phyloP scores from a whole-genome alignment of 2,329 filamentous ascomycete genomes.

The Achaetomium macrosporum region DNA sequence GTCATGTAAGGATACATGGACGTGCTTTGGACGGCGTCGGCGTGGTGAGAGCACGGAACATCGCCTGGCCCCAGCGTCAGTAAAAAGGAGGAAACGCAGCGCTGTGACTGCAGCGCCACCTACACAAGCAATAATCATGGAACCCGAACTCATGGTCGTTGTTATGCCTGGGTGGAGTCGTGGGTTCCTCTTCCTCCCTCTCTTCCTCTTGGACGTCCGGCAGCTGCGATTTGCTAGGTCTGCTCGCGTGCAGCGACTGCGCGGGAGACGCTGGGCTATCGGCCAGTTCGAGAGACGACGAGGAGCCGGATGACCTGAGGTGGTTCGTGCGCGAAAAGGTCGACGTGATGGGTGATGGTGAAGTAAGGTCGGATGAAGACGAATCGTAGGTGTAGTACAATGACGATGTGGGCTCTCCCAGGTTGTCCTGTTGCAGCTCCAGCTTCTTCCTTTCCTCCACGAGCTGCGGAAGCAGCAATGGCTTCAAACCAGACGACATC shows the following conservation, averaged over 20 bases:
- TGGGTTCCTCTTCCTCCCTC: conserved; percentile 54
- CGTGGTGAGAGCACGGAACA: conserved; percentile 53
- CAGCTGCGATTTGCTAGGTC: conserved; percentile 58
- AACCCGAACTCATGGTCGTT: conserved; percentile 41
- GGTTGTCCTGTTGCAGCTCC: conserved; percentile 29
- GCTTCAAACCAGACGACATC: conserved; percentile 48
- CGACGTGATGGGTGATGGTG: conserved; percentile 66
- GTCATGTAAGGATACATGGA: conserved; percentile 34
- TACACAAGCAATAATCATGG: conserved; percentile 72
- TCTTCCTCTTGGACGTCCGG: conserved; percentile 86
- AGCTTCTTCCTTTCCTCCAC: conserved; percentile 45
- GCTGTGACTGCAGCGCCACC: conserved; percentile 33
- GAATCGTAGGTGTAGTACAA: conserved; percentile 46
- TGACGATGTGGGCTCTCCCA: conserved; percentile 33
- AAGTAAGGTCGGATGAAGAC: conserved; percentile 58
- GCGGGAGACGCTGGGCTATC: conserved; percentile 53
- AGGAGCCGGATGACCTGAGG: conserved; percentile 60
- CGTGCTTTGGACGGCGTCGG: conserved; percentile 36
- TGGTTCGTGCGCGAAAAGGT: conserved; percentile 58
- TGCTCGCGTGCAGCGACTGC: conserved; percentile 31
- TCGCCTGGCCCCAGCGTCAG: conserved; percentile 44
- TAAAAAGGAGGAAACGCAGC: conserved; percentile 2
- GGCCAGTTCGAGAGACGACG: conserved; percentile 67
- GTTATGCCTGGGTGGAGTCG: conserved; percentile 41
- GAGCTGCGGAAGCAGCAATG: conserved; percentile 48